Base-by-base conservation (phyloP, 2,329 filamentous ascomycete genomes). In the Aspergillus brunneoviolaceus region DNA sequence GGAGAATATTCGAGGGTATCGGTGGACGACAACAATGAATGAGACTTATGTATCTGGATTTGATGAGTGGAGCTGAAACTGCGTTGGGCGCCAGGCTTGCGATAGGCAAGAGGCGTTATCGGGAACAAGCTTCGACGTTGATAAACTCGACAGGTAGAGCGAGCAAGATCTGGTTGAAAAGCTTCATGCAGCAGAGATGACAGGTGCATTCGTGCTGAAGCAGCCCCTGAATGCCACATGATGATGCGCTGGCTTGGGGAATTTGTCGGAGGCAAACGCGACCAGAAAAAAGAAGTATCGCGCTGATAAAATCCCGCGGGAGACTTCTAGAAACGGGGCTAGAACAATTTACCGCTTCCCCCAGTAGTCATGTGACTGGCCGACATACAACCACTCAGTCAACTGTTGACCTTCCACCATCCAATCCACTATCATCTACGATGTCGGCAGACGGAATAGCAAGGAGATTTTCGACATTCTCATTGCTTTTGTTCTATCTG, bases 131-230 rank as follows among this genome's bases (percentile, higher is more conserved):
- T 48, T 50, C 63, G 62, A 49, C 47, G 31, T 29, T 53, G 49
- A 53, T 29, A 39, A 48, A 58, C 50, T 51, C 51, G 56, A 52
- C 60, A 54, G 49, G 64, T 25, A 16, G 64, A 58, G 35, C 56
- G 51, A 39, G 61, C 57, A 47, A 68, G 53, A 33, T 74, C 67
- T 9, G 68, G 62, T 45, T 62, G 66, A 33, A 70, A 69, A 12
- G 72, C 53, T 51, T 62, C 66, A 54, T 64, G 67, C 14, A 74
- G 57, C 10, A 70, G 47, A 4, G 57, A 63, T 11, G 73, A 64
- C 12, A 74, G 58, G 29, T 67, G 16, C 14, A 16, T n/a, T 19
- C 39, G 39, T 7, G 16, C 16, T 7, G 39, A 45, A 45, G 16
- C 14, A n/a, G 39, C 39, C 6, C 39, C 39, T 45, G 16, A 19